Conservation (phyloP, 2,329 filamentous ascomycete genomes). For the Clonostachys rhizophaga region DNA sequence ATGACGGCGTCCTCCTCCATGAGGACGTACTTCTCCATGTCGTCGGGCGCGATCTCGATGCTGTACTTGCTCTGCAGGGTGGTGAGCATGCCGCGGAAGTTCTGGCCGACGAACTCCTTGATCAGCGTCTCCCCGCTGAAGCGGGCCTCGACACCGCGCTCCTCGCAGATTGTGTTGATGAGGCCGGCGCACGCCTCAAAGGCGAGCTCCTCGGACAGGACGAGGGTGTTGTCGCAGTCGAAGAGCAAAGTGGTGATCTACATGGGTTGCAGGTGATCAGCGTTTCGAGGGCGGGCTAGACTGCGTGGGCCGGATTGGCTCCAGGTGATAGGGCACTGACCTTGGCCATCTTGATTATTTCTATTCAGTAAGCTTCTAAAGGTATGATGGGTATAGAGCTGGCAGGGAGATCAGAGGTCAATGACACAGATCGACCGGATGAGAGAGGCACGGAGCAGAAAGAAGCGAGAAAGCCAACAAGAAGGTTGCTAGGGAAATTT, state of each 20-base stretch:
- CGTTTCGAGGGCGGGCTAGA: too few species aligned
- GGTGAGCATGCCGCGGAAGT: slow-evolving; percentile 88
- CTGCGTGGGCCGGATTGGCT: too few species aligned
- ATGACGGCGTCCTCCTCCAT: slow-evolving; percentile 82
- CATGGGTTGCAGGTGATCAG: neutral
- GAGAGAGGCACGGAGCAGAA: neutral
- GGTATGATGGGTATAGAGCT: neutral
- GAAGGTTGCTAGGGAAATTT: neutral
- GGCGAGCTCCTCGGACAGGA: slow-evolving; percentile 84
- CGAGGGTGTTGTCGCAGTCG: slow-evolving; percentile 87
- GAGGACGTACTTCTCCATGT: slow-evolving; percentile 70
- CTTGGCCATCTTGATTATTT: neutral
- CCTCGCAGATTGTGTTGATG: slow-evolving; percentile 77
- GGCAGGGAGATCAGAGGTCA: neutral
- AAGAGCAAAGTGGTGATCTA: slow-evolving; percentile 67
- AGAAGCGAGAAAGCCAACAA: neutral
- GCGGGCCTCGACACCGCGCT: slow-evolving; percentile 55
- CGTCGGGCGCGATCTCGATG: slow-evolving; percentile 63
- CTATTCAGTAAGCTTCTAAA: neutral
- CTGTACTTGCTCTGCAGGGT: slow-evolving; percentile 71
- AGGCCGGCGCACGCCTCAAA: slow-evolving; percentile 89
- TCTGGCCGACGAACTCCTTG: slow-evolving; percentile 85
- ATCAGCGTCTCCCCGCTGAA: slow-evolving; percentile 80
- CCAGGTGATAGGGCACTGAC: neutral
- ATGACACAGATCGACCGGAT: neutral